Evolutionary conservation across 2,329 filamentous ascomycete genomes (phyloP).

Genomic region (Chalara sp.): DNA sequence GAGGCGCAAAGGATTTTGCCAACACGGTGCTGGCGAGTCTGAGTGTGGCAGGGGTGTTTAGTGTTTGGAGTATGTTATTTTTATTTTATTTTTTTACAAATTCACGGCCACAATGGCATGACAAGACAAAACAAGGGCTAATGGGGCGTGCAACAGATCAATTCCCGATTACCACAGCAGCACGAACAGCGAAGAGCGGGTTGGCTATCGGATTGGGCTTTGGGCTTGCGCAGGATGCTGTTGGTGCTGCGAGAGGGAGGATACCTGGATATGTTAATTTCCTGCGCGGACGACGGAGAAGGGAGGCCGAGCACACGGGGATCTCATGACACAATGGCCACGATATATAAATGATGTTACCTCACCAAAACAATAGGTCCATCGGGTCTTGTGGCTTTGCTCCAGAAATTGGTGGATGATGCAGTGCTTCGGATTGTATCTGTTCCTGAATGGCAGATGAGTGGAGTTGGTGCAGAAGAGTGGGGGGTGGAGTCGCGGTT

Average conservation of each 20-base stretch:
- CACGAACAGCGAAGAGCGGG: conserved; percentile 73
- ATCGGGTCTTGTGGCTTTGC: too few species aligned
- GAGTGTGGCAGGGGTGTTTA: conserved; percentile 80
- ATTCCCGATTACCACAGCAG: conserved; percentile 70
- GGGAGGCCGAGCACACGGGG: neutral
- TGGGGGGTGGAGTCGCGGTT: too few species aligned
- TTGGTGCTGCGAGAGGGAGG: conserved; percentile 64
- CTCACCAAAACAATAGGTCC: too few species aligned
- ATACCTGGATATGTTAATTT: conserved; percentile 70
- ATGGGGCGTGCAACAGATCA: conserved; percentile 46
- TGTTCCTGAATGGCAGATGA: too few species aligned
- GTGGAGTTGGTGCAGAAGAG: too few species aligned
- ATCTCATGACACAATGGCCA: conserved; percentile 2
- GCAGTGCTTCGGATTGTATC: too few species aligned
- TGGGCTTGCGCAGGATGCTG: conserved; percentile 71
- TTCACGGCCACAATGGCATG: conserved; percentile 4
- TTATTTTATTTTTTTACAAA: neutral
- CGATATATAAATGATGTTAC: too few species aligned
- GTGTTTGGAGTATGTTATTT: conserved; percentile 63
- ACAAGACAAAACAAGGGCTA: conserved; percentile 2
- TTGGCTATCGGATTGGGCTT: conserved; percentile 73
- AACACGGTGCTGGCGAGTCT: conserved; percentile 79
- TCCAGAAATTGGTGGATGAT: too few species aligned
- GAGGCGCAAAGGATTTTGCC: conserved; percentile 64
- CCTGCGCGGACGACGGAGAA: conserved; percentile 33